Percentiles rank a stretch among this genome's conserved stretches.
phyloP scores from a whole-genome alignment of 345 rosid species.

The Garcia nutans region DNA sequence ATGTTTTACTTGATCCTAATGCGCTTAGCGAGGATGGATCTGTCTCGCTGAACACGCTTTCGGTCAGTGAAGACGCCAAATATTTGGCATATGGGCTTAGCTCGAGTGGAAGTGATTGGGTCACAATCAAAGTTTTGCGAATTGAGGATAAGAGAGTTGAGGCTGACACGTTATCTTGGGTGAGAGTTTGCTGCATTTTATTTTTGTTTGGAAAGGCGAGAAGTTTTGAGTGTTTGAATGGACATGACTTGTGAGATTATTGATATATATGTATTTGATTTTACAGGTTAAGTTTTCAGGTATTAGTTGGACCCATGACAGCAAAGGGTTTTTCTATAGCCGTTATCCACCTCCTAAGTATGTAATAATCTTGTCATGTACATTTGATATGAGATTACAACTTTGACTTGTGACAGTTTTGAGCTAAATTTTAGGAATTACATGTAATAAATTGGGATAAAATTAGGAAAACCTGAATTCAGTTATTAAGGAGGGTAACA shows the following conservation, averaged over 20 bases:
- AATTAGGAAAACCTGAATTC: background rate
- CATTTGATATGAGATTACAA: background rate
- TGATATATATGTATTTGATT: background rate
- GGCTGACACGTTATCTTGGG: slow-evolving; percentile 79
- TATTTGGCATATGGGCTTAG: slow-evolving; percentile 79
- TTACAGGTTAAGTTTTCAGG: slow-evolving; percentile 71
- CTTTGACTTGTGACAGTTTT: background rate
- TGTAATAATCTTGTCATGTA: slow-evolving; percentile 16
- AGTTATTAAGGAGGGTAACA: background rate
- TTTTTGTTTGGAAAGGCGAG: background rate
- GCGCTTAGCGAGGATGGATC: slow-evolving; percentile 86
- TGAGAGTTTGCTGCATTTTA: slow-evolving; percentile 29
- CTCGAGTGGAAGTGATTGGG: slow-evolving; percentile 95
- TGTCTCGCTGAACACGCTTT: slow-evolving; percentile 48
- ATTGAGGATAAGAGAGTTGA: slow-evolving; percentile 61
- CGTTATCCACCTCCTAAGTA: slow-evolving; percentile 87
- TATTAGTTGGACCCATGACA: slow-evolving; percentile 88
- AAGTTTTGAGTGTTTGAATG: background rate
- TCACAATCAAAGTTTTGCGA: slow-evolving; percentile 68
- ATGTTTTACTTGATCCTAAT: slow-evolving; percentile 87
- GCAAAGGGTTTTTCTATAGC: slow-evolving; percentile 84
- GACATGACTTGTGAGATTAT: background rate
- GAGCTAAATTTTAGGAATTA: background rate
- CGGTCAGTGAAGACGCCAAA: slow-evolving; percentile 73
- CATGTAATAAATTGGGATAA: background rate